These are phyloP conservation scores for Starmerella apis DNA, from an alignment of 805 yeast species.

Conservation along the genomic window DNA sequence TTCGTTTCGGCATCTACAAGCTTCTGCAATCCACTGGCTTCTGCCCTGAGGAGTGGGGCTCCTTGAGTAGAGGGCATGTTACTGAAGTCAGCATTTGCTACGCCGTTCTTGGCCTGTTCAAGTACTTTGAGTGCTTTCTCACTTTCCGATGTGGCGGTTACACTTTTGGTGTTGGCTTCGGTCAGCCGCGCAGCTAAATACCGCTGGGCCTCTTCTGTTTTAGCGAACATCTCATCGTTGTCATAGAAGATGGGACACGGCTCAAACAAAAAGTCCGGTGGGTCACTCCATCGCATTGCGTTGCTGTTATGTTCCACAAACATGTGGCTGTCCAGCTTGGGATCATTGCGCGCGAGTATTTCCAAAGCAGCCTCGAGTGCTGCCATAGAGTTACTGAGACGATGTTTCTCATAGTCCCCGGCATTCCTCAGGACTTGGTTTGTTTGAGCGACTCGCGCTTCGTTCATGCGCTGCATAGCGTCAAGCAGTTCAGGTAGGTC, in stretches of 20 bases:
- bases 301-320: conserved; percentile 72
- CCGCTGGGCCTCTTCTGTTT: conserved; percentile 33
- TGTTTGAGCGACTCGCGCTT: conserved; percentile 58
- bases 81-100: conserved; percentile 30
- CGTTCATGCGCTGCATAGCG: conserved; percentile 71
- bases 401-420: conserved; percentile 47
- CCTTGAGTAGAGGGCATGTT: conserved; percentile 15
- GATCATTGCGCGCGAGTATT: conserved; percentile 59
- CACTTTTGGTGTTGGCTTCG: conserved; percentile 34
- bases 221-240: conserved; percentile 59
- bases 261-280: conserved; percentile 69
- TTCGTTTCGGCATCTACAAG: conserved; percentile 65
- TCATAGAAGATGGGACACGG: conserved; percentile 97
- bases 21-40: conserved; percentile 45
- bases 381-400: conserved; percentile 36
- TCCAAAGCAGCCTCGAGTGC: conserved; percentile 41
- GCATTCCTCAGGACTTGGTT: conserved; percentile 61
- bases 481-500: conserved; percentile 87
- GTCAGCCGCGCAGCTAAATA: conserved; percentile 32
- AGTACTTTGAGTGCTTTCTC: conserved; percentile 30
- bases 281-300: conserved; percentile 61
- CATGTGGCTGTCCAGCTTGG: conserved; percentile 75
- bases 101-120: conserved; percentile 31
- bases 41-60: conserved; percentile 37
- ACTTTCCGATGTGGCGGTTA: conserved; percentile 17